Percentiles rank a stretch among this genome's conserved stretches.
Conservation (phyloP, 768 basidiomycete genomes). For the Leccinellum rugosiceps region DNA sequence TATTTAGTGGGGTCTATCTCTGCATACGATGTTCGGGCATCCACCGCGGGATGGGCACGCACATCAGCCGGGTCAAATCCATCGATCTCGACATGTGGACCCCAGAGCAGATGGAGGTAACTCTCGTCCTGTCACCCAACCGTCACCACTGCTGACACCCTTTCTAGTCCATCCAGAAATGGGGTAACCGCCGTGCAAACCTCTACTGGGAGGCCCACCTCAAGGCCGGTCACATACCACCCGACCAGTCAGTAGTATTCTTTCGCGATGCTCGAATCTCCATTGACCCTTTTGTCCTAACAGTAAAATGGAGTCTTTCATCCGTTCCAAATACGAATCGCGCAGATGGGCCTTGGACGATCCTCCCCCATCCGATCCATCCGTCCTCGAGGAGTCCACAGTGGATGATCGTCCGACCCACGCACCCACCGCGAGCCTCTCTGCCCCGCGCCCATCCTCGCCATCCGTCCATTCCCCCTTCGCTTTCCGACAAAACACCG, state of each 20-base stretch:
- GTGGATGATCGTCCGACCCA: slow-evolving; percentile 10
- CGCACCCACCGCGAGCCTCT: slow-evolving; percentile 15
- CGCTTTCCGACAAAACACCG: slow-evolving; percentile 20
- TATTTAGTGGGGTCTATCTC: slow-evolving; percentile 80
- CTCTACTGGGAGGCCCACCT: slow-evolving; percentile 97
- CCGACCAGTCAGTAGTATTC: slow-evolving; percentile 76
- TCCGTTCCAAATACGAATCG: slow-evolving; percentile 95
- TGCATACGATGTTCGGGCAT: slow-evolving; percentile 98
- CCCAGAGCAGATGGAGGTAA: slow-evolving; percentile 95
- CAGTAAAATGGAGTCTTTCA: slow-evolving; percentile 98
- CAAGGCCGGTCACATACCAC: slow-evolving; percentile 85
- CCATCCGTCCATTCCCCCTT: slow-evolving; percentile 25
- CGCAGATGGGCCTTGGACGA: slow-evolving; percentile 93
- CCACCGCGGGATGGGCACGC: slow-evolving; percentile 97
- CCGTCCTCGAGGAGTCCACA: slow-evolving; percentile 52
- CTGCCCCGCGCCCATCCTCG: slow-evolving; percentile 29
- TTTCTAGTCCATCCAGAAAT: slow-evolving; percentile 75
- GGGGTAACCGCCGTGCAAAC: slow-evolving; percentile 94
- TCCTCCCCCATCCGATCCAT: slow-evolving; percentile 78
- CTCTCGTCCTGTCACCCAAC: neutral
- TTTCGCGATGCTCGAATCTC: neutral
- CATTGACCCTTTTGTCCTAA: neutral
- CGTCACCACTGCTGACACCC: neutral
- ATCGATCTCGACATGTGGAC: slow-evolving; percentile 98
- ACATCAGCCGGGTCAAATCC: slow-evolving; percentile 96